Base-by-base conservation (phyloP, 129 eudicot species). In the Helichrysum umbraculigerum region DNA sequence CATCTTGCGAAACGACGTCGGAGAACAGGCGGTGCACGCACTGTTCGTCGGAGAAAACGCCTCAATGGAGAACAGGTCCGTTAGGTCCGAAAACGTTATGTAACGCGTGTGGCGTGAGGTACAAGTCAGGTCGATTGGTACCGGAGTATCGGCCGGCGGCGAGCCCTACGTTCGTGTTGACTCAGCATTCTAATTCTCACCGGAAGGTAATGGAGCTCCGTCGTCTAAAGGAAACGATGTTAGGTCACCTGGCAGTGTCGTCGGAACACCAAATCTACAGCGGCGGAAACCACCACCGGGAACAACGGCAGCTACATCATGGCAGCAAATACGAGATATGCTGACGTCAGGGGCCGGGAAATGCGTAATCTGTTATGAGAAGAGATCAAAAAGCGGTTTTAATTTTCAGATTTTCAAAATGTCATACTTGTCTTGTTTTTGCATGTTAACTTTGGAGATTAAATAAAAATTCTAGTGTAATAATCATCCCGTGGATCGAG, bases 101-200 rank as follows among this genome's bases (percentile, higher is more conserved):
- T 82, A 88, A 88, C 73, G 92, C 92, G 6, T 88, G 92, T 33
- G 92, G 92, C 2, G 92, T 88, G 6, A 52, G 92, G 67, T 88
- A 70, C 79, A 88, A 88, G 69, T 88, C 89, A 17, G 92, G 92
- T 2, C 67, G 92, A 19, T 81, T 88, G 1, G 92, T 88, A 47
- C 92, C 92, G 58, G 92, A 85, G 47, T 88, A 88, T 69, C 60
- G 92, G 16, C 92, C 92, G 28, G 92, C 92, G 1, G 89, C 92
- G 15, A 88, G 92, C 68, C 92, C 89, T 42, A 88, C 92, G 5
- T 88, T 88, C 56, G 92, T 88, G 81, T 35, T 88, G 66, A 88
- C 92, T 25, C 86, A 88, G 76, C 92, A 88, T 82, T 88, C 89
- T 0, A 88, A 88, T 71, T 88, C 92, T 15, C 92, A 88, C 71